Percentiles rank a stretch among this genome's conserved stretches.
Conservation (phyloP, 1,139 yeast genomes). For the Magnusiomyces clavatus region DNA sequence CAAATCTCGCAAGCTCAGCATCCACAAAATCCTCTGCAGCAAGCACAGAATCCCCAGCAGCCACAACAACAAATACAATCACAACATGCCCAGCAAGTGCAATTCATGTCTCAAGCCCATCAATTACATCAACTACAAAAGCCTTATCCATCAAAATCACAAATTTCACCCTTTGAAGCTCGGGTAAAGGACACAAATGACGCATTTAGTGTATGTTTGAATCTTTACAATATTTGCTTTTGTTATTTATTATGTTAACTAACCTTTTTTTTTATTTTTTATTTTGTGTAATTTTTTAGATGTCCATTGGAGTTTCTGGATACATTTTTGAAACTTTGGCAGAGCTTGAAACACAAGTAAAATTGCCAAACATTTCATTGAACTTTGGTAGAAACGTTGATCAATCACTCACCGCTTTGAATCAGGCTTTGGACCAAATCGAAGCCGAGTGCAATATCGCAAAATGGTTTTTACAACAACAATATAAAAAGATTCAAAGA, state of each 20-base stretch:
- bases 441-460: background rate
- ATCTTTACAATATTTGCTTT: too few species aligned
- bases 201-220: too few species aligned
- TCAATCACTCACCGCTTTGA: background rate
- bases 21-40: slow-evolving; percentile 3
- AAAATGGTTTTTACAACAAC: background rate
- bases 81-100: background rate
- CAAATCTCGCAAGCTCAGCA: slow-evolving; percentile 8
- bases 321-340: too few species aligned
- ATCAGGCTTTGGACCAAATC: background rate
- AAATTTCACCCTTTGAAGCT: too few species aligned
- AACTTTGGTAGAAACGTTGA: background rate
- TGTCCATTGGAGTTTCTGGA: too few species aligned
- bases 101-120: background rate
- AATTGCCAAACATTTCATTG: background rate
- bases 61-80: background rate
- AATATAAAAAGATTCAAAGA: background rate
- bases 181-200: too few species aligned
- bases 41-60: slow-evolving; percentile 9
- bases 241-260: too few species aligned
- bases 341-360: background rate
- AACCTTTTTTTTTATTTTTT: too few species aligned
- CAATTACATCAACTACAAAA: background rate
- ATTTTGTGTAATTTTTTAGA: too few species aligned
- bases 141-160: background rate